Conservation (phyloP, 2,329 filamentous ascomycete species). For the Pestalotiopsis sp. region DNA sequence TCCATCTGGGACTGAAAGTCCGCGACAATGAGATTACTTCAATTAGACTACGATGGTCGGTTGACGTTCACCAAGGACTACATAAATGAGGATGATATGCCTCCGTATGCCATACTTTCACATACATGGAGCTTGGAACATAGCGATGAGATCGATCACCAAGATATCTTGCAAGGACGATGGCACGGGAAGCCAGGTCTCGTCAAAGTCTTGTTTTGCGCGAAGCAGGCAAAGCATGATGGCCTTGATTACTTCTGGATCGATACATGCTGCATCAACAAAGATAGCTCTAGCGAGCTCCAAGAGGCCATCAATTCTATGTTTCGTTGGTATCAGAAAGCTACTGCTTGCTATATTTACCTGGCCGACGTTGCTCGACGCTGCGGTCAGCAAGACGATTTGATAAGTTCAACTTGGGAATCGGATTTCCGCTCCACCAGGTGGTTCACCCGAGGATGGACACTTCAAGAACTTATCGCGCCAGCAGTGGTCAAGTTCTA, state of each 20-base stretch:
- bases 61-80: background rate
- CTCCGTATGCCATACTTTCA: background rate
- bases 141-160: background rate
- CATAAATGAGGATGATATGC: background rate
- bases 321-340: slow-evolving; percentile 15
- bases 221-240: background rate
- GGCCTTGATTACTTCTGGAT: background rate
- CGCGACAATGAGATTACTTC: background rate
- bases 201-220: background rate
- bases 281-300: background rate
- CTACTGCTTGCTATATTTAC: slow-evolving; percentile 34
- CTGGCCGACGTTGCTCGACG: slow-evolving; percentile 33
- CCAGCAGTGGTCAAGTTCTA: slow-evolving; percentile 26
- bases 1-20: no score
- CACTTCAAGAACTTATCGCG: slow-evolving; percentile 27
- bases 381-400: no score
- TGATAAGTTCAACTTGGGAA: background rate
- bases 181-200: no score
- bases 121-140: background rate
- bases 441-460: slow-evolving; percentile 31
- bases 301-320: slow-evolving; percentile 4
- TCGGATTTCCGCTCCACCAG: slow-evolving; percentile 13
- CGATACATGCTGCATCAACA: slow-evolving; percentile 5
- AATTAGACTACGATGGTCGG: background rate
- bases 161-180: background rate